Percentiles rank a stretch among this genome's conserved stretches.
Evolutionary conservation across 345 rosid genomes (phyloP).

Genomic region (Psidium friedrichsthalianum): DNA sequence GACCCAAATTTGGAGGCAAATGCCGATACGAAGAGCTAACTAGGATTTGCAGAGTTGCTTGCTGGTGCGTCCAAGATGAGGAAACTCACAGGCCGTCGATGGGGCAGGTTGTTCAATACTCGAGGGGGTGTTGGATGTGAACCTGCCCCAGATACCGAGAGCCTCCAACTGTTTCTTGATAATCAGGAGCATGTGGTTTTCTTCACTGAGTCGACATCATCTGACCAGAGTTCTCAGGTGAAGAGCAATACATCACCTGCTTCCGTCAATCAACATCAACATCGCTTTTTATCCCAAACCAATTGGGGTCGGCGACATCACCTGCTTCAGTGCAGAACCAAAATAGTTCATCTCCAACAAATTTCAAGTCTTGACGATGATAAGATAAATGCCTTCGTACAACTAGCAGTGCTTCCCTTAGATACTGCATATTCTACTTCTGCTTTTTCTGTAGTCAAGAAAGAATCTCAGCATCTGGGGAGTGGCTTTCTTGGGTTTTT

Average conservation of each 20-base stretch:
- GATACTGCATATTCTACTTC: slow-evolving; percentile 21
- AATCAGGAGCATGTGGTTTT: slow-evolving; percentile 23
- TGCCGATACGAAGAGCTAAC: slow-evolving; percentile 45
- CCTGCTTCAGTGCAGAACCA: slow-evolving; percentile 2
- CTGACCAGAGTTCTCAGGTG: slow-evolving; percentile 17
- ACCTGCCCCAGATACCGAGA: slow-evolving; percentile 50
- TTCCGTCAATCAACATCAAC: neutral
- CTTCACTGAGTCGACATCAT: slow-evolving; percentile 34
- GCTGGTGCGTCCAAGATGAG: slow-evolving; percentile 83
- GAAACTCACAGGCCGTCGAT: slow-evolving; percentile 65
- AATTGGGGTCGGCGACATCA: no score
- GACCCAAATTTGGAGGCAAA: slow-evolving; percentile 30
- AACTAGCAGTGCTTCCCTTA: neutral
- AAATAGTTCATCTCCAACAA: neutral
- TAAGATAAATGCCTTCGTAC: neutral
- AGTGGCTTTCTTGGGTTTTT: neutral
- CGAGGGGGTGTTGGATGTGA: slow-evolving; percentile 54
- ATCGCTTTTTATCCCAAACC: no score
- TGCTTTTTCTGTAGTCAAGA: slow-evolving; percentile 12
- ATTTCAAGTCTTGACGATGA: neutral
- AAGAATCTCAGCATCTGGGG: neutral
- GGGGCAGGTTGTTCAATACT: slow-evolving; percentile 84
- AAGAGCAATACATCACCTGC: slow-evolving; percentile 8
- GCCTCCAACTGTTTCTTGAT: slow-evolving; percentile 34
- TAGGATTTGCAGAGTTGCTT: slow-evolving; percentile 54